A percentile compares a stretch with the other conserved stretches of the same genome.
Conservation (phyloP, 179 eudicot species). For the Spergularia azorica region DNA sequence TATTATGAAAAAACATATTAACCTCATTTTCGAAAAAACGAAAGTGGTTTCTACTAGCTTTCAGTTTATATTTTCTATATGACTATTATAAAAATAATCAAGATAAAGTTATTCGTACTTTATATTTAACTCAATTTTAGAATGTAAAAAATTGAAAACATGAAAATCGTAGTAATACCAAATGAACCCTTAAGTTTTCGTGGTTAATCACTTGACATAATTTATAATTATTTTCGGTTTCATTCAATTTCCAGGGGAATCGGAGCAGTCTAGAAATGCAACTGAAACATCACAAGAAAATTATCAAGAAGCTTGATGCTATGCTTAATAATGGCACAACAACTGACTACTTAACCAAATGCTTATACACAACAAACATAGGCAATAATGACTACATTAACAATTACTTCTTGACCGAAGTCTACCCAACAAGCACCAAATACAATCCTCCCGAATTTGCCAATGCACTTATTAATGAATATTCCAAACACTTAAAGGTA, state of each 20-base stretch:
- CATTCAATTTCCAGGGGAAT: slow-evolving; percentile 22
- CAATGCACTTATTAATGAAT: slow-evolving; percentile 20
- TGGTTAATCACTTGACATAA: neutral
- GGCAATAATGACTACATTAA: slow-evolving; percentile 46
- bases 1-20: too few relatives aligned
- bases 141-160: too few relatives aligned
- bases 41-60: too few relatives aligned
- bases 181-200: too few relatives aligned
- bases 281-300: slow-evolving; percentile 8
- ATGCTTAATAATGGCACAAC: slow-evolving; percentile 18
- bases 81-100: too few relatives aligned
- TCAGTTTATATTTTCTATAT: too few relatives aligned
- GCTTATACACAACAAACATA: slow-evolving; percentile 33
- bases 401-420: slow-evolving; percentile 32
- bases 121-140: too few relatives aligned
- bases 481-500: slow-evolving; percentile 37
- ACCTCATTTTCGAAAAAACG: too few relatives aligned
- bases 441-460: slow-evolving; percentile 27
- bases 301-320: neutral
- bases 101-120: too few relatives aligned
- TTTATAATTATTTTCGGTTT: neutral
- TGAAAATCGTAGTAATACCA: too few relatives aligned
- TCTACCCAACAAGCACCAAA: slow-evolving; percentile 15
- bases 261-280: slow-evolving; percentile 21
- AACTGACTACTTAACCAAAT: slow-evolving; percentile 22